These are phyloP conservation scores for Hygrocybe punicea DNA, from an alignment of 768 basidiomycete species.

Conservation along the genomic window DNA sequence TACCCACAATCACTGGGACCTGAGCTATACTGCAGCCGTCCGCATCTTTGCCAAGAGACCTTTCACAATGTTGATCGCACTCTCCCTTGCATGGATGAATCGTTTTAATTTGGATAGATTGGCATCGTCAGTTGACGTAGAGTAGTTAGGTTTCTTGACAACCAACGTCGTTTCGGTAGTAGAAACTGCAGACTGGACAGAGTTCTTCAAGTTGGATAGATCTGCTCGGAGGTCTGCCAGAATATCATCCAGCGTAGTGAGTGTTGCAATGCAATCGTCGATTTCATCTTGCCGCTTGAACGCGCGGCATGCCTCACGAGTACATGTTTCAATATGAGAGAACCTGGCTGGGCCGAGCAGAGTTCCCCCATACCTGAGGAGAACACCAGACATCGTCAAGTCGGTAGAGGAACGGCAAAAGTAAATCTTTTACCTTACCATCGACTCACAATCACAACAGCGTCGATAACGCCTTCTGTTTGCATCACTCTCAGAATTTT, in stretches of 20 bases:
- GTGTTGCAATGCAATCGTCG: conserved; percentile 53
- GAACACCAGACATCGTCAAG: background rate
- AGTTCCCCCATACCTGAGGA: conserved; percentile 74
- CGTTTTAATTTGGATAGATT: conserved; percentile 65
- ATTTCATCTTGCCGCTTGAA: conserved; percentile 70
- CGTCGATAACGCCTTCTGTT: conserved; percentile 67
- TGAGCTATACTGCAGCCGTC: background rate
- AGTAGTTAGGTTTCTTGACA: conserved; percentile 46
- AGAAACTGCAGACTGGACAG: background rate
- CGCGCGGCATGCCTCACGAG: conserved; percentile 65
- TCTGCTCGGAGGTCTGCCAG: conserved; percentile 54
- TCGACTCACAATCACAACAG: conserved; percentile 73
- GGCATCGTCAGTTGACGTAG: conserved; percentile 32
- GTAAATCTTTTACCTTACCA: conserved; percentile 46
- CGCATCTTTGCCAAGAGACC: conserved; percentile 44
- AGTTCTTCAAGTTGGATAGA: conserved; percentile 24
- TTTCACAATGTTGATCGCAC: conserved; percentile 62
- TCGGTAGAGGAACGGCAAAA: background rate
- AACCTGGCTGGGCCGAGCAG: conserved; percentile 76
- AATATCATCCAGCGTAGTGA: conserved; percentile 60
- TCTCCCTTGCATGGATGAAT: conserved; percentile 66
- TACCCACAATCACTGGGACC: no score
- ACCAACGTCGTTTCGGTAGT: background rate
- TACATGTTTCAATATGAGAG: conserved; percentile 71
- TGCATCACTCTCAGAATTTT: conserved; percentile 67